Conservation (phyloP, 2,329 filamentous ascomycete genomes). For the Shiraia sp. region DNA sequence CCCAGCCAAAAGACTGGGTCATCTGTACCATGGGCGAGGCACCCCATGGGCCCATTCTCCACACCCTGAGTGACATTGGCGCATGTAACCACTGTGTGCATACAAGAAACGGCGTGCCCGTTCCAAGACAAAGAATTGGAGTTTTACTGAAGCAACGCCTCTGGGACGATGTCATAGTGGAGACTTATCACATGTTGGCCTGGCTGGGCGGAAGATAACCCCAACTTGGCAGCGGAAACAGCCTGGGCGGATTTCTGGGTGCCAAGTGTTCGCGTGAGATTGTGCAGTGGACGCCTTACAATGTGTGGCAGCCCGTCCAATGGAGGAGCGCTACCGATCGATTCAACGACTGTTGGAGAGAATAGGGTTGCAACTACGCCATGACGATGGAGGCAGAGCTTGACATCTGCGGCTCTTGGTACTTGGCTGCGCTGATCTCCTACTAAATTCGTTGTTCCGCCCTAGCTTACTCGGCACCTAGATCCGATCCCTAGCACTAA, state of each 20-base stretch:
- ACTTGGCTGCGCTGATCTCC: slow-evolving; percentile 16
- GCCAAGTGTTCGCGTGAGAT: slow-evolving; percentile 15
- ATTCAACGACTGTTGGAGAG: background rate
- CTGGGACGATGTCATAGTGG: slow-evolving; percentile 37
- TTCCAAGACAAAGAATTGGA: slow-evolving; percentile 12
- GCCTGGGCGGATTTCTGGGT: slow-evolving; percentile 7
- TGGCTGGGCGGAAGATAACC: slow-evolving; percentile 21
- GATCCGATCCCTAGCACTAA: no score
- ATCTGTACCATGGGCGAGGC: slow-evolving; percentile 4
- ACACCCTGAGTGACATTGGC: slow-evolving; percentile 23
- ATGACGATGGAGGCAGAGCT: slow-evolving; percentile 9
- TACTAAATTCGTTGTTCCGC: no score
- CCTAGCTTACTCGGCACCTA: no score
- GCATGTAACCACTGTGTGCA: slow-evolving; percentile 26
- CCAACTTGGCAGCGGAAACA: slow-evolving; percentile 22
- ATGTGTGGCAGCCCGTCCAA: slow-evolving; percentile 4
- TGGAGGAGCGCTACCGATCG: background rate
- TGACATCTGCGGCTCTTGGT: slow-evolving; percentile 13
- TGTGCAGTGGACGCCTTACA: slow-evolving; percentile 4
- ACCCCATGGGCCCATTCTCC: slow-evolving; percentile 18
- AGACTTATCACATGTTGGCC: slow-evolving; percentile 15
- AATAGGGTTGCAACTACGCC: slow-evolving; percentile 2
- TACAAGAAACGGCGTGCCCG: slow-evolving; percentile 11
- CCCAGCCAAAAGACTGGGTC: slow-evolving; percentile 11
- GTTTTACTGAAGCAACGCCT: slow-evolving; percentile 10